Percentiles rank a stretch among this genome's conserved stretches.
Conservation (phyloP, 2,329 filamentous ascomycete genomes). For the Penicillium vulpinum region DNA sequence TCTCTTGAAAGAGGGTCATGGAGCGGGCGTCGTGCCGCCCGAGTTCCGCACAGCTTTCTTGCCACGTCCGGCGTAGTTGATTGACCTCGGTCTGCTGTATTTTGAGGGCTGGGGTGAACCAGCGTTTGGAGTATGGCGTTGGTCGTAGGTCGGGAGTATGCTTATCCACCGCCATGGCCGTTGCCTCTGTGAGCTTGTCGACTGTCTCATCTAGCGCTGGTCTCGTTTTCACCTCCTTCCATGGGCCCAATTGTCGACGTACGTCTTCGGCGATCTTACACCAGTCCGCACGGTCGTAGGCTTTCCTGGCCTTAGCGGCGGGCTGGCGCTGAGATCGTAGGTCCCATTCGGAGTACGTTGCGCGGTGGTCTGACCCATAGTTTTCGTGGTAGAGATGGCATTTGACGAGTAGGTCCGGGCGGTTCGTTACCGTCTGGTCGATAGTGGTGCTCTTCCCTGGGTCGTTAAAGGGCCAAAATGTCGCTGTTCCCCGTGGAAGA, state of each 20-base stretch:
- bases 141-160: slow-evolving; percentile 6
- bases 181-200: slow-evolving; percentile 3
- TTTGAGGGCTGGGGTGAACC: slow-evolving; percentile 28
- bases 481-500: background rate
- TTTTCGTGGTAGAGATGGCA: too few relatives aligned
- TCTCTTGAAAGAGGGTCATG: slow-evolving; percentile 13
- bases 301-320: background rate
- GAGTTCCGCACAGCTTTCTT: slow-evolving; percentile 14
- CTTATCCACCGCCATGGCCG: slow-evolving; percentile 11
- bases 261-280: background rate
- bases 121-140: slow-evolving; percentile 24
- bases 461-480: background rate
- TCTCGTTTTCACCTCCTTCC: slow-evolving; percentile 8
- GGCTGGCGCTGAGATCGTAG: background rate
- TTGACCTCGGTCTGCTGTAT: slow-evolving; percentile 23
- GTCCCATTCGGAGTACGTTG: background rate
- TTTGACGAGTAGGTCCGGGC: too few relatives aligned
- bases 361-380: background rate
- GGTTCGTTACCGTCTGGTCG: background rate
- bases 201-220: slow-evolving; percentile 9
- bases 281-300: background rate
- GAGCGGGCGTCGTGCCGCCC: slow-evolving; percentile 1
- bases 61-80: slow-evolving; percentile 18
- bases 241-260: background rate
- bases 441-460: background rate